Evolutionary conservation across 2,329 filamentous ascomycete species (phyloP).

Genomic region (Plectosphaerella sp.): DNA sequence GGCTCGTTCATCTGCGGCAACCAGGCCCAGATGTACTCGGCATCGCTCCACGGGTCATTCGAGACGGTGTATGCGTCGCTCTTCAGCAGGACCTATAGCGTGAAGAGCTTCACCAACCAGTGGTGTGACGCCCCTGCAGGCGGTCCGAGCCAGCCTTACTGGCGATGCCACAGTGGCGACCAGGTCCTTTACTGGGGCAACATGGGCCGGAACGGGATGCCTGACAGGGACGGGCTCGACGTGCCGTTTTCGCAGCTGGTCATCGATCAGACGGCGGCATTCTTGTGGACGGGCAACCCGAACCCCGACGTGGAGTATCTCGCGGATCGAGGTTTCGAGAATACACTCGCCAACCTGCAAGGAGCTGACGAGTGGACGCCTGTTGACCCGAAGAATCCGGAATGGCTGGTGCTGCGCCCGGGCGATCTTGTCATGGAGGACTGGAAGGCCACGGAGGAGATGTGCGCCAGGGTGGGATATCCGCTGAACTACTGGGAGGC

Average conservation of each 20-base stretch:
- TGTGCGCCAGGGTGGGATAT: not conserved
- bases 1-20: conserved; percentile 26
- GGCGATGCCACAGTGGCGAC: conserved; percentile 36
- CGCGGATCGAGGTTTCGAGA: conserved; percentile 18
- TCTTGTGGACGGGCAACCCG: conserved; percentile 24
- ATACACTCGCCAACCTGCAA: conserved; percentile 20
- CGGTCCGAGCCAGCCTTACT: conserved; percentile 31
- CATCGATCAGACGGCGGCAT: conserved; percentile 28
- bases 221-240: conserved; percentile 30
- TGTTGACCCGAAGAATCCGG: conserved; percentile 1
- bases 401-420: not conserved
- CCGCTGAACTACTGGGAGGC: not conserved
- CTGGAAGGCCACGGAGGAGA: not conserved
- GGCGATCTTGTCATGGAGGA: not conserved
- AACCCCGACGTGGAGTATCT: conserved; percentile 23
- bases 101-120: conserved; percentile 18
- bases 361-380: conserved; percentile 21
- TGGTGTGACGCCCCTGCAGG: conserved; percentile 26
- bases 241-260: conserved; percentile 25
- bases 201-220: conserved; percentile 20
- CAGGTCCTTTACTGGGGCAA: conserved; percentile 32
- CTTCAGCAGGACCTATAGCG: conserved; percentile 35
- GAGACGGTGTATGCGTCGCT: conserved; percentile 25
- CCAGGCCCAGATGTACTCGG: conserved; percentile 27
- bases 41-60: conserved; percentile 22